A percentile compares a stretch with the other conserved stretches of the same genome.
Evolutionary conservation across 2,329 filamentous ascomycete species (phyloP).

Genomic region (Diaporthe vaccinii): DNA sequence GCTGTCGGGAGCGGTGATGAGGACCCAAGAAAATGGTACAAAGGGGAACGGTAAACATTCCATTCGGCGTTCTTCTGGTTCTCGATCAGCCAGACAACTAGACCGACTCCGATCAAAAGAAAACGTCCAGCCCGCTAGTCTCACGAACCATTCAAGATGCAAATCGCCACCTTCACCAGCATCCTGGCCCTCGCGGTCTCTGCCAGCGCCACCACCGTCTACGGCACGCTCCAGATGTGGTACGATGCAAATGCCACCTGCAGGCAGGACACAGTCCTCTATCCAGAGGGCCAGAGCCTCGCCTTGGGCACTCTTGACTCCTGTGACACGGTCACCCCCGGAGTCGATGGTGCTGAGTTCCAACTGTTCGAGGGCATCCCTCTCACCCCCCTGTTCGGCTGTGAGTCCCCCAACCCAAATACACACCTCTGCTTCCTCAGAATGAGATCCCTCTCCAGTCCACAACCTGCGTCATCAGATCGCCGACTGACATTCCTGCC

Average conservation of each 20-base stretch:
- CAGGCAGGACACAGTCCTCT: not conserved
- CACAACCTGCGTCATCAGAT: too few species aligned
- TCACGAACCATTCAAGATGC: not conserved
- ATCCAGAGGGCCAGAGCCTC: conserved; percentile 65
- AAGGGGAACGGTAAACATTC: not conserved
- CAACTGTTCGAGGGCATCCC: not conserved
- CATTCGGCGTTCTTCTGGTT: not conserved
- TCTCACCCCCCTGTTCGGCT: not conserved
- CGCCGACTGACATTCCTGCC: not conserved
- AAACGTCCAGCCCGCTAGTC: not conserved
- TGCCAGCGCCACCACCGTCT: conserved; percentile 12
- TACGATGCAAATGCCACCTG: conserved; percentile 8
- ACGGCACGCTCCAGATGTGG: conserved; percentile 24
- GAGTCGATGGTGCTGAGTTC: conserved; percentile 9
- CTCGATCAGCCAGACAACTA: not conserved
- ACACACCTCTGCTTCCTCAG: not conserved
- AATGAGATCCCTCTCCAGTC: not conserved
- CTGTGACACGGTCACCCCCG: not conserved
- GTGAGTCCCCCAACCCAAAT: not conserved
- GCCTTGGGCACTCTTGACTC: conserved; percentile 70
- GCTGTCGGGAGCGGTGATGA: not conserved
- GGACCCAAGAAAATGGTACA: not conserved
- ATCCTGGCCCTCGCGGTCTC: conserved; percentile 19
- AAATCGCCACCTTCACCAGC: conserved; percentile 8
- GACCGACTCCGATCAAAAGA: not conserved